phyloP scores from a whole-genome alignment of 2,329 filamentous ascomycete species.

The Cercospora zeina region DNA sequence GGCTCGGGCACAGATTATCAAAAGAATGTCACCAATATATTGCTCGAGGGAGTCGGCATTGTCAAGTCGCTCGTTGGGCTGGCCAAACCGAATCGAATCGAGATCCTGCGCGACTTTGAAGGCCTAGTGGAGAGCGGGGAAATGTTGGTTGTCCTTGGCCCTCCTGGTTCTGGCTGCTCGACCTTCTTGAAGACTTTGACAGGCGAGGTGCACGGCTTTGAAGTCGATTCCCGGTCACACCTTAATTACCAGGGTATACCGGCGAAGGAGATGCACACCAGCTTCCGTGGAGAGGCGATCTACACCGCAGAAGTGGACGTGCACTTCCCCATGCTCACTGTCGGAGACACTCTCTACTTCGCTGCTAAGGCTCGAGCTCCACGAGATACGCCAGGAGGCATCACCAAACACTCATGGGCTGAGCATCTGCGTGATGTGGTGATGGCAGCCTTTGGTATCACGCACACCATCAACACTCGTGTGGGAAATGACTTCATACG shows the following conservation, averaged over 20 bases:
- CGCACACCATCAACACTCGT: slow-evolving; percentile 69
- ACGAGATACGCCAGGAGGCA: slow-evolving; percentile 59
- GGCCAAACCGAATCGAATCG: slow-evolving; percentile 43
- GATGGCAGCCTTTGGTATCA: slow-evolving; percentile 74
- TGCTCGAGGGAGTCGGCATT: slow-evolving; percentile 45
- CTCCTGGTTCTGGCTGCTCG: slow-evolving; percentile 69
- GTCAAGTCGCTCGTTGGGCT: slow-evolving; percentile 41
- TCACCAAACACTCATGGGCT: slow-evolving; percentile 57
- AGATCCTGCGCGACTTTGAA: slow-evolving; percentile 68
- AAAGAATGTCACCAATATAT: slow-evolving; percentile 53
- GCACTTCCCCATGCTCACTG: slow-evolving; percentile 74
- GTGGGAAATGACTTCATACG: slow-evolving; percentile 75
- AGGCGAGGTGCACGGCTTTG: slow-evolving; percentile 79
- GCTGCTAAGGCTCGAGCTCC: slow-evolving; percentile 70
- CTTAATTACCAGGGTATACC: slow-evolving; percentile 81
- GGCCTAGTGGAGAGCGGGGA: slow-evolving; percentile 69
- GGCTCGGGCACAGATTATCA: slow-evolving; percentile 54
- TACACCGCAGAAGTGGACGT: slow-evolving; percentile 84
- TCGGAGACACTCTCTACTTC: slow-evolving; percentile 77
- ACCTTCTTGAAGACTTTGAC: slow-evolving; percentile 83
- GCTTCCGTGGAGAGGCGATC: slow-evolving; percentile 80
- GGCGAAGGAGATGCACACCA: slow-evolving; percentile 71
- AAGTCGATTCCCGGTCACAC: slow-evolving; percentile 66
- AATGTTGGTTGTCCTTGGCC: slow-evolving; percentile 74
- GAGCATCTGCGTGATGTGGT: slow-evolving; percentile 68